A percentile compares a stretch with the other conserved stretches of the same genome.
Conservation (phyloP, 495 filamentous ascomycete species). For the Aspergillus wentii region DNA sequence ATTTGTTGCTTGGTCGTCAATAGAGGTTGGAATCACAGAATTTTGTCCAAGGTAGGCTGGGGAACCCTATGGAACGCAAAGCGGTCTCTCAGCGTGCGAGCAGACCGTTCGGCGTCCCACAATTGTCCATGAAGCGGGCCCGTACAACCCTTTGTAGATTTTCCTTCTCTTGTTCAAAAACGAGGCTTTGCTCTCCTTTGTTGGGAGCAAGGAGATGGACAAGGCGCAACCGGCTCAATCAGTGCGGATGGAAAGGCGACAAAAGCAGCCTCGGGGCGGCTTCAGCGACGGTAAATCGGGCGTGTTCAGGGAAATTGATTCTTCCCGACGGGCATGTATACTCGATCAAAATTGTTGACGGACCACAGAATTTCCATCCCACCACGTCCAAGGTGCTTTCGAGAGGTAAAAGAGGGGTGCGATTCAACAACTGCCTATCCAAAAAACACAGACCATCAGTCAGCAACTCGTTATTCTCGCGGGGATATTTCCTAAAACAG, state of each 20-base stretch:
- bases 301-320: no score
- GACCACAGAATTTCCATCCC: no score
- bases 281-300: no score
- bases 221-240: no score
- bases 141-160: constrained; percentile 8
- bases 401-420: neutral
- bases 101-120: constrained; percentile 49
- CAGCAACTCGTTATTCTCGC: neutral
- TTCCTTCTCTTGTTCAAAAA: no score
- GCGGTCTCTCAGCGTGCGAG: constrained; percentile 45
- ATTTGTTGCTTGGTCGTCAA: constrained; percentile 11
- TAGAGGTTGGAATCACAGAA: constrained; percentile 4
- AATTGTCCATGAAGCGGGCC: constrained; percentile 35
- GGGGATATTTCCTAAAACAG: no score
- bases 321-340: no score
- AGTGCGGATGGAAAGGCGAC: no score
- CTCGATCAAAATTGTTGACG: no score
- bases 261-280: no score
- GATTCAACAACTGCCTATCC: neutral
- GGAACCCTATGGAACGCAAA: constrained; percentile 52
- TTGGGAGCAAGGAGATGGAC: no score
- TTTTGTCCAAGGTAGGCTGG: constrained; percentile 30
- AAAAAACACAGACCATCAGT: neutral
- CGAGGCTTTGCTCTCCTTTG: no score
- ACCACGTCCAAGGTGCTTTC: neutral